Conservation (phyloP, 805 yeast species). For the Lipomyces mesembrius region DNA sequence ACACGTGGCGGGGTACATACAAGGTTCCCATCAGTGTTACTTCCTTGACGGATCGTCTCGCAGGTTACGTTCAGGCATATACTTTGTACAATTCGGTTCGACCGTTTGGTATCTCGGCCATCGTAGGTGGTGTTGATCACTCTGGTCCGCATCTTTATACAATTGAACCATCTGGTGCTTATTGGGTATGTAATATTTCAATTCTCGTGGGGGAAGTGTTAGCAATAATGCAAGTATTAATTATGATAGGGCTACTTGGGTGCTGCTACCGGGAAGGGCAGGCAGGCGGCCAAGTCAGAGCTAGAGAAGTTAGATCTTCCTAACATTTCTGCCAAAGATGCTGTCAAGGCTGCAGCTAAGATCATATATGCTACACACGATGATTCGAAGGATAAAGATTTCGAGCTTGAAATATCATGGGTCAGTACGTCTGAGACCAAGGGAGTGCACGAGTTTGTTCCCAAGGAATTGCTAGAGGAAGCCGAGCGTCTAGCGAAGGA, state of each 20-base stretch:
- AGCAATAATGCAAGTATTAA: not conserved
- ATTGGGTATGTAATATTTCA: slow-evolving; percentile 58
- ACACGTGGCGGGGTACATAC: slow-evolving; percentile 74
- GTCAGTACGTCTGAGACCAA: slow-evolving; percentile 72
- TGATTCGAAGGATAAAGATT: slow-evolving; percentile 96
- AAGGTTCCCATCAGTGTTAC: slow-evolving; percentile 78
- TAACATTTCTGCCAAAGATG: slow-evolving; percentile 73
- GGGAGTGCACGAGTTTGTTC: slow-evolving; percentile 80
- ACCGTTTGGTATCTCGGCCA: slow-evolving; percentile 93
- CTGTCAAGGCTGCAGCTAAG: slow-evolving; percentile 91
- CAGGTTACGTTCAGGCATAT: slow-evolving; percentile 91
- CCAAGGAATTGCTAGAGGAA: slow-evolving; percentile 76
- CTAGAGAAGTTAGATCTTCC: slow-evolving; percentile 84
- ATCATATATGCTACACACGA: slow-evolving; percentile 94
- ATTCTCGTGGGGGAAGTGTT: not conserved
- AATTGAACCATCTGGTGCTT: slow-evolving; percentile 96
- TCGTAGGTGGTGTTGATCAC: slow-evolving; percentile 90
- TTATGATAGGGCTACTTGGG: slow-evolving; percentile 74
- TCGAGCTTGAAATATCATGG: slow-evolving; percentile 95
- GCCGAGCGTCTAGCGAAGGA: slow-evolving; percentile 86
- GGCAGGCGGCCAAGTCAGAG: slow-evolving; percentile 97
- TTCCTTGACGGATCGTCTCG: slow-evolving; percentile 82
- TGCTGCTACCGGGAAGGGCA: slow-evolving; percentile 97
- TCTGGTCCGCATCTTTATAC: slow-evolving; percentile 91
- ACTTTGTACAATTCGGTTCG: slow-evolving; percentile 96